Percentiles rank a stretch among this genome's conserved stretches.
Evolutionary conservation across 2,329 filamentous ascomycete species (phyloP).

Genomic region (Colletotrichum tropicicola): DNA sequence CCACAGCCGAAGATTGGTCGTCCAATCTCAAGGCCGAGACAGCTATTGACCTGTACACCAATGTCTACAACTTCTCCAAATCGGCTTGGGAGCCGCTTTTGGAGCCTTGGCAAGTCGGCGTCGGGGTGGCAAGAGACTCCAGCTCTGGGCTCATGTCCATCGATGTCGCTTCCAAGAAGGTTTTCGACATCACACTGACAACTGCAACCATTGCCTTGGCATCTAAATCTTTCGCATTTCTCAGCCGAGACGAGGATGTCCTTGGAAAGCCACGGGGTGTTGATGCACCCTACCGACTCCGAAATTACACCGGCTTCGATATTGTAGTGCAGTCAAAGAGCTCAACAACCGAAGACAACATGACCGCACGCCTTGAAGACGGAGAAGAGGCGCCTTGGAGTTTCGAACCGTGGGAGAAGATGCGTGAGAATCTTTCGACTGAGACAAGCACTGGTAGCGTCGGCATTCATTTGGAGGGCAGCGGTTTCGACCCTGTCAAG

Average conservation of each 20-base stretch:
- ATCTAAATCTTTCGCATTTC: constrained; percentile 91
- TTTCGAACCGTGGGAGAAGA: constrained; percentile 96
- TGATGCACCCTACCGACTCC: constrained; percentile 91
- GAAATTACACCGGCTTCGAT: constrained; percentile 95
- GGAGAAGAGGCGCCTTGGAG: constrained; percentile 94
- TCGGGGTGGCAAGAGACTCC: constrained; percentile 84
- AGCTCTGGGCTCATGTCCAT: constrained; percentile 81
- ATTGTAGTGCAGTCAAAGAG: constrained; percentile 84
- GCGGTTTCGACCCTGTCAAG: constrained; percentile 90
- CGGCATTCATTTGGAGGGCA: constrained; percentile 86
- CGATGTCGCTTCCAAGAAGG: constrained; percentile 88
- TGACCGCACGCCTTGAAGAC: constrained; percentile 81
- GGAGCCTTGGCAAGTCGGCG: constrained; percentile 95
- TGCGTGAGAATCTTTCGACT: constrained; percentile 89
- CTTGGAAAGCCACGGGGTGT: constrained; percentile 90
- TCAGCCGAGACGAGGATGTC: constrained; percentile 89
- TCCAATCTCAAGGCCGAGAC: constrained; percentile 86
- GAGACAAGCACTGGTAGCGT: constrained; percentile 85
- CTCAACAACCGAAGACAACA: constrained; percentile 70
- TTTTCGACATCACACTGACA: constrained; percentile 90
- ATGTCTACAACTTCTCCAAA: constrained; percentile 99
- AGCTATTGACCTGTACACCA: constrained; percentile 92
- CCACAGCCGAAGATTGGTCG: constrained; percentile 91
- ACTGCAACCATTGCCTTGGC: constrained; percentile 92
- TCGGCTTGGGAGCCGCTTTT: constrained; percentile 97